Percentiles rank a stretch among this genome's conserved stretches.
These are phyloP conservation scores for Pulveroboletus sp. DNA, from an alignment of 768 basidiomycete genomes.

Conservation along the genomic window DNA sequence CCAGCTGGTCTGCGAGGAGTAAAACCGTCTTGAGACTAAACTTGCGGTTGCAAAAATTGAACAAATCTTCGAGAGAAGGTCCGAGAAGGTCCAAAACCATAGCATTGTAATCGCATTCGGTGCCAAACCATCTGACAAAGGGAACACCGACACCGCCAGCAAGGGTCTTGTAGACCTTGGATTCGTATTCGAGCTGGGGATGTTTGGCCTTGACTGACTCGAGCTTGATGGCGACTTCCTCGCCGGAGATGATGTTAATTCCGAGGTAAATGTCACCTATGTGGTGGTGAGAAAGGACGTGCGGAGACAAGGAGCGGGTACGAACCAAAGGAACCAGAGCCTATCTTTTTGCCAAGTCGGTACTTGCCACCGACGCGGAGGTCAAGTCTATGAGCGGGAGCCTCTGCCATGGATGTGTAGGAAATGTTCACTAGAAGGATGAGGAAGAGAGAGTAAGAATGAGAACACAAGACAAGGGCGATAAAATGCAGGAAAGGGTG, in stretches of 20 bases:
- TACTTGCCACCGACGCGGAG: conserved; percentile 93
- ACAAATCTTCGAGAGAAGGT: conserved; percentile 86
- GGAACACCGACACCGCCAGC: conserved; percentile 99
- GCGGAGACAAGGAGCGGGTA: conserved; percentile 13
- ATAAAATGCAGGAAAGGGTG: conserved; percentile 30
- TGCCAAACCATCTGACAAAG: conserved; percentile 94
- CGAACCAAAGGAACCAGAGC: conserved; percentile 96
- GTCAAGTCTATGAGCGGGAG: conserved; percentile 69
- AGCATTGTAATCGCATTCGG: conserved; percentile 98
- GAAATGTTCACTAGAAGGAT: conserved; percentile 8
- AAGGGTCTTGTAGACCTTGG: conserved; percentile 94
- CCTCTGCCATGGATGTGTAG: conserved; percentile 65
- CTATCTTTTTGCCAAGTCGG: conserved; percentile 98
- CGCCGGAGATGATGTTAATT: conserved; percentile 99
- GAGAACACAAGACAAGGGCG: conserved; percentile 12
- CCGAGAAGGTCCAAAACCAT: conserved; percentile 98
- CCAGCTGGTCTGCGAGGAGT: conserved; percentile 93
- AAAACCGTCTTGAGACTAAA: conserved; percentile 97
- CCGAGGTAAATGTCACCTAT: conserved; percentile 98
- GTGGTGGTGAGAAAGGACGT: conserved; percentile 7
- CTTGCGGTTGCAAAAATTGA: conserved; percentile 97
- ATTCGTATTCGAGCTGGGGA: conserved; percentile 99
- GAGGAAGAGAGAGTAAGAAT: conserved; percentile 14
- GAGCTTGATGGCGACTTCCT: conserved; percentile 99
- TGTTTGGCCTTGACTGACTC: conserved; percentile 99